phyloP scores from a whole-genome alignment of 805 yeast species.

The Alloascoidea africana region DNA sequence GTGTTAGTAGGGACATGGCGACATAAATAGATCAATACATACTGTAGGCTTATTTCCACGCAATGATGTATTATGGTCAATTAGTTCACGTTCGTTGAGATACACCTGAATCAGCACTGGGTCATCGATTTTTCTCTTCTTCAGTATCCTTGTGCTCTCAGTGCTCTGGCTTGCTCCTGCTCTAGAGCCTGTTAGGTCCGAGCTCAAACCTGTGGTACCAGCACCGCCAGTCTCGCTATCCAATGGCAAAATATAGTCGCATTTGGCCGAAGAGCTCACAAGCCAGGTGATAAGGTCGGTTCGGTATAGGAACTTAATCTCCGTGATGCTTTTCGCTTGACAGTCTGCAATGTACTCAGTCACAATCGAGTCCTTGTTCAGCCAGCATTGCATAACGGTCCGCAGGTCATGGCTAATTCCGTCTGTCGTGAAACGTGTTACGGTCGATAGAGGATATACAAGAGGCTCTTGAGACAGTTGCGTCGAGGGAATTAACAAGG shows the following conservation, averaged over 20 bases:
- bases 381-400: slow-evolving; percentile 66
- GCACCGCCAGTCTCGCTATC: slow-evolving; percentile 7
- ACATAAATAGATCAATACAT: too few species aligned
- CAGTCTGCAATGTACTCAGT: slow-evolving; percentile 74
- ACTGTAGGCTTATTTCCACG: slow-evolving; percentile 20
- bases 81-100: slow-evolving; percentile 24
- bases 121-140: slow-evolving; percentile 23
- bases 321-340: slow-evolving; percentile 43
- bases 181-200: too few species aligned
- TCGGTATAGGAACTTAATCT: slow-evolving; percentile 72
- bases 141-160: slow-evolving; percentile 6
- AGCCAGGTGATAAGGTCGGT: slow-evolving; percentile 77
- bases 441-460: slow-evolving; percentile 22
- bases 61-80: slow-evolving; percentile 25
- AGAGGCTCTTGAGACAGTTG: slow-evolving; percentile 5
- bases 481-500: slow-evolving; percentile 15
- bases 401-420: slow-evolving; percentile 32
- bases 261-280: slow-evolving; percentile 46
- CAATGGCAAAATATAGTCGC: slow-evolving; percentile 30
- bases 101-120: slow-evolving; percentile 33
- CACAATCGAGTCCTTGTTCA: slow-evolving; percentile 53
- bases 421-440: slow-evolving; percentile 43
- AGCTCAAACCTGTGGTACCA: slow-evolving; percentile 4
- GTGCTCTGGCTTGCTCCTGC: too few species aligned
- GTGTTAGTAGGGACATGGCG: too few species aligned